Conservation (phyloP, 441 rosid species). For the Codiaeum variegatum region DNA sequence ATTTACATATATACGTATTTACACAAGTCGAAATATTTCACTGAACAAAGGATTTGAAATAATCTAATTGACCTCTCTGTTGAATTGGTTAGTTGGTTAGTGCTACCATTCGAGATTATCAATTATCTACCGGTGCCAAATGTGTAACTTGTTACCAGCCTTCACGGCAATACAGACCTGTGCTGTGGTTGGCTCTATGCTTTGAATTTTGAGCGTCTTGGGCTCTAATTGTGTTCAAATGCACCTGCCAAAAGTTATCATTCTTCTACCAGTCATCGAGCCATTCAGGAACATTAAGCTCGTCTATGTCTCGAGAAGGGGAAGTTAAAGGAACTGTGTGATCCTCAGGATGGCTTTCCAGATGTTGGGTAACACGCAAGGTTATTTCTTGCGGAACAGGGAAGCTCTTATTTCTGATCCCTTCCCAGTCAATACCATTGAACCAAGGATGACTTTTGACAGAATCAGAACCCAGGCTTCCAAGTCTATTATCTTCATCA, state of each 20-base stretch:
- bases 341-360: constrained; percentile 43
- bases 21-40: constrained; percentile 23
- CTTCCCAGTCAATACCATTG: constrained; percentile 55
- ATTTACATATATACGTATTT: constrained; percentile 35
- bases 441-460: constrained; percentile 80
- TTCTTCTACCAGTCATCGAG: constrained; percentile 71
- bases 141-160: too few species aligned
- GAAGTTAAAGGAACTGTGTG: constrained; percentile 30
- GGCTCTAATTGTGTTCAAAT: background rate
- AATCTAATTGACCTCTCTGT: constrained; percentile 23
- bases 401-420: constrained; percentile 40
- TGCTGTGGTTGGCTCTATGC: constrained; percentile 8
- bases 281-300: constrained; percentile 58
- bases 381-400: constrained; percentile 63
- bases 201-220: background rate
- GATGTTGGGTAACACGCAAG: constrained; percentile 47
- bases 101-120: too few species aligned
- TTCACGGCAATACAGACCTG: constrained; percentile 1
- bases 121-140: too few species aligned
- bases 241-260: background rate
- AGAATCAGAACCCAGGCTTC: constrained; percentile 53
- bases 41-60: background rate
- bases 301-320: constrained; percentile 39
- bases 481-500: constrained; percentile 65
- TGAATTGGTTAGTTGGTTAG: constrained; percentile 41